Evolutionary conservation across 2,329 filamentous ascomycete species (phyloP).

Genomic region (Penicillium sclerotigenum): DNA sequence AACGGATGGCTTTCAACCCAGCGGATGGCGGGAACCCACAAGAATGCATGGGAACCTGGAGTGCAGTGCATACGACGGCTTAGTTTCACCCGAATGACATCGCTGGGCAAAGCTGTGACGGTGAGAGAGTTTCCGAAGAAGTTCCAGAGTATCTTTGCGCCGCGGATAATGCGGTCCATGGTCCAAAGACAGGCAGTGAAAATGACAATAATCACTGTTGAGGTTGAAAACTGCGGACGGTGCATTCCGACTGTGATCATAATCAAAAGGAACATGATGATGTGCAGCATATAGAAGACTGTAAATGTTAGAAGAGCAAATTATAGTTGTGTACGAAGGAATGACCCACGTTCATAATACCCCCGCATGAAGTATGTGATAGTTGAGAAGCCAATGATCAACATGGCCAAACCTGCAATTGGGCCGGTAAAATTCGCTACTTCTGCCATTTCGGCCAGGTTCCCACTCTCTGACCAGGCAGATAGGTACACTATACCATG

Average conservation of each 20-base stretch:
- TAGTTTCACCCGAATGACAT: conserved; percentile 2
- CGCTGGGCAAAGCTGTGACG: conserved; percentile 1
- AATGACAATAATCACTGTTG: conserved; percentile 7
- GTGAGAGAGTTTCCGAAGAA: conserved; percentile 7
- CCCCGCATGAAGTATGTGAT: conserved; percentile 1
- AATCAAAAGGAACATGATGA: conserved; percentile 11
- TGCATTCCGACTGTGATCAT: conserved; percentile 11
- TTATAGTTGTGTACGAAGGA: not conserved
- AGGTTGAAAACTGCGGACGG: conserved; percentile 8
- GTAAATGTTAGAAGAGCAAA: not conserved
- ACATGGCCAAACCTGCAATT: conserved; percentile 2
- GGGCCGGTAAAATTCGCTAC: not conserved
- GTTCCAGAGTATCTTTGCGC: conserved; percentile 10
- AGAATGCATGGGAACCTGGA: conserved; percentile 1
- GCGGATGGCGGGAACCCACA: conserved; percentile 5
- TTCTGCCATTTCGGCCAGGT: not conserved
- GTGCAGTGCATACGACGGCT: not conserved
- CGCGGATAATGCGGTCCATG: conserved; percentile 6
- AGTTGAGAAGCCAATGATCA: conserved; percentile 2
- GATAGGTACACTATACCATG: conserved; percentile 1
- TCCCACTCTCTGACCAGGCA: conserved; percentile 1
- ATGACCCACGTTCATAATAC: not conserved
- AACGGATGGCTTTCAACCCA: conserved; percentile 7
- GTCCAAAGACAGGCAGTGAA: conserved; percentile 11
- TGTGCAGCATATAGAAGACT: conserved; percentile 14